Evolutionary conservation across 768 basidiomycete genomes (phyloP), one percentile per base, ranked within the genome.

Genomic region (Cystobasidium ongulense): DNA sequence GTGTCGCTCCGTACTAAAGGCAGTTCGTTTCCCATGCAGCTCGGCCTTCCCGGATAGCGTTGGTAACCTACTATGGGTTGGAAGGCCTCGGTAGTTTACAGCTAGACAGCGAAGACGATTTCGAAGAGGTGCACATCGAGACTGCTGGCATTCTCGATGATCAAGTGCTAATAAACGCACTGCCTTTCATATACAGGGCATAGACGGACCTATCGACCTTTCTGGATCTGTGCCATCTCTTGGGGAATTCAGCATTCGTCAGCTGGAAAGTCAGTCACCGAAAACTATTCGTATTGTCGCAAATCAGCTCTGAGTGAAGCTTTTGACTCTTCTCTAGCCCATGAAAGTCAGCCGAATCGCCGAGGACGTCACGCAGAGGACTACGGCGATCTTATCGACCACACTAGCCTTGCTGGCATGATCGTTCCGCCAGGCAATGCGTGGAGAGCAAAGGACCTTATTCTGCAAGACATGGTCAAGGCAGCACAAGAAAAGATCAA

Each of bases 11-110:
- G 1, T 54, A 29, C 8, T 5, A 8, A 29, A 46, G 43, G 43
- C 43, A n/a, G 0, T 39, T 0, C 1, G 3, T n/a, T 21, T 1
- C 25, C 1, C 27, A 1, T 25, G 10, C 76, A 82, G 81, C 63
- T 21, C 67, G 83, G 52, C 84, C 86, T 10, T 88, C 88, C 25
- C 84, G 87, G 27, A 85, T 88, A 35, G 91, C 92, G 1, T 83
- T 89, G 1, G 85, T 97, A 64, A 95, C 92, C 79, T 95, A 97
- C 78, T 82, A 89, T 76, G 92, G 92, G 0, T 81, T 94, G 35
- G 92, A 97, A 78, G 94, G 93, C 0, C 82, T 93, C 0, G 93
- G 95, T 17, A 87, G 85, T 1, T 74, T 97, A 29, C 87, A 90
- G 73, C 85, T 96, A 84, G 88, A 54, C 18, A 53, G 53, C 2